These are phyloP conservation scores for Fusarium circinatum DNA, from an alignment of 2,329 filamentous ascomycete genomes.

Conservation along the genomic window DNA sequence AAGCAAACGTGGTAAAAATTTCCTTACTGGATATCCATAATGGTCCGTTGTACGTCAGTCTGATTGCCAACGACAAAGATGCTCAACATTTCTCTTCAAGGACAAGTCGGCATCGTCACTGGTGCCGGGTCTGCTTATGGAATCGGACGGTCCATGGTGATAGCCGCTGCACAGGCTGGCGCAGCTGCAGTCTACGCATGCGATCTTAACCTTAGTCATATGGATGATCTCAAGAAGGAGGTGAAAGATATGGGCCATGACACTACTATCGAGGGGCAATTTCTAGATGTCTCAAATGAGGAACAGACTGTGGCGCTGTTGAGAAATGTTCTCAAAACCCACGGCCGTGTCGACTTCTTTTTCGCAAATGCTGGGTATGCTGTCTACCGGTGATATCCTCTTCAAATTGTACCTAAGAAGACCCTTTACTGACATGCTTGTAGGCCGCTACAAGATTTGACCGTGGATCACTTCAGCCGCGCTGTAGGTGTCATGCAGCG, in stretches of 20 bases:
- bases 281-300: background rate
- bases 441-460: slow-evolving; percentile 3
- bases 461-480: slow-evolving; percentile 1
- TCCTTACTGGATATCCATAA: background rate
- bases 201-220: slow-evolving; percentile 24
- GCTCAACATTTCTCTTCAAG: background rate
- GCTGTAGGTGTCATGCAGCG: slow-evolving; percentile 25
- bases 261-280: background rate
- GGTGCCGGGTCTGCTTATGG: slow-evolving; percentile 44
- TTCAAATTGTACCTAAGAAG: rapidly evolving
- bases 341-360: slow-evolving; percentile 36
- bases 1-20: background rate
- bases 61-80: background rate
- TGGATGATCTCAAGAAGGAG: slow-evolving; percentile 1
- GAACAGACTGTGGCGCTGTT: background rate
- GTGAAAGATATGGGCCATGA: background rate
- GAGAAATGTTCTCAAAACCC: background rate
- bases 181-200: slow-evolving; percentile 32
- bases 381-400: slow-evolving; percentile 1
- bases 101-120: slow-evolving; percentile 40
- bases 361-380: slow-evolving; percentile 37
- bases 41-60: background rate
- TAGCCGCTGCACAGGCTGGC: slow-evolving; percentile 29
- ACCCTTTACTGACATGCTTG: rapidly evolving
- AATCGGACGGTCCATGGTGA: slow-evolving; percentile 40